Evolutionary conservation across 2,329 filamentous ascomycete genomes (phyloP), one percentile per base, ranked within the genome.

Genomic region (Ophiostoma tasmaniense): DNA sequence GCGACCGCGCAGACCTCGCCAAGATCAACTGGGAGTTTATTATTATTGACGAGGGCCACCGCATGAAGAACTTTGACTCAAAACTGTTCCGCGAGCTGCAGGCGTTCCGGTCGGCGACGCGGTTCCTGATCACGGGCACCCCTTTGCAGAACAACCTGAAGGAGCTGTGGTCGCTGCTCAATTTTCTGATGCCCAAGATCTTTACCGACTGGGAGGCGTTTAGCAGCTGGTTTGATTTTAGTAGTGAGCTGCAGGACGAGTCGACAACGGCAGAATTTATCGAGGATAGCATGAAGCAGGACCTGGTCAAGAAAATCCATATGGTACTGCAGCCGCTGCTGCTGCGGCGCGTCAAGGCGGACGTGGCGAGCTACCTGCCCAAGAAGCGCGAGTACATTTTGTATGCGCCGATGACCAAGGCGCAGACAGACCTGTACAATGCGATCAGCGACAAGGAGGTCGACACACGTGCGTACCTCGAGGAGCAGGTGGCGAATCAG

Each of bases 341-440:
- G 1, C 82, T 99, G 0, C 87, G 95, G 1, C 85, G 95, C 22
- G 86, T 99, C 72, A 99, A 99, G 79, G 90, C 92, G 0, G 95
- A 99, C 75, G 95, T 99, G 0, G 94, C 96, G 68, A 89, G 89
- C 1, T 87, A 92, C 65, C 83, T 99, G n/a, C 95, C 95, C 0
- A 96, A 94, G 79, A 99, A 99, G 81, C 87, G 95, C 35, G 95
- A 99, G 77, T 99, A 99, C 73, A 91, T 99, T 2, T 81, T 99
- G 0, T 98, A 95, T 74, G 95, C 95, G 0, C 95, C 95, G 0
- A 87, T 99, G 79, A 97, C 93, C 0, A 85, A 88, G 30, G 92
- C 95, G 73, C 95, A 99, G 76, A 92, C 93, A 2, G 94, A 97
- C 69, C 79, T 99, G 0, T 99, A 99, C 76, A 88, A 88, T 66